These are phyloP conservation scores for Carex pumila DNA, from an alignment of 176 grass and related monocot genomes.

Conservation along the genomic window DNA sequence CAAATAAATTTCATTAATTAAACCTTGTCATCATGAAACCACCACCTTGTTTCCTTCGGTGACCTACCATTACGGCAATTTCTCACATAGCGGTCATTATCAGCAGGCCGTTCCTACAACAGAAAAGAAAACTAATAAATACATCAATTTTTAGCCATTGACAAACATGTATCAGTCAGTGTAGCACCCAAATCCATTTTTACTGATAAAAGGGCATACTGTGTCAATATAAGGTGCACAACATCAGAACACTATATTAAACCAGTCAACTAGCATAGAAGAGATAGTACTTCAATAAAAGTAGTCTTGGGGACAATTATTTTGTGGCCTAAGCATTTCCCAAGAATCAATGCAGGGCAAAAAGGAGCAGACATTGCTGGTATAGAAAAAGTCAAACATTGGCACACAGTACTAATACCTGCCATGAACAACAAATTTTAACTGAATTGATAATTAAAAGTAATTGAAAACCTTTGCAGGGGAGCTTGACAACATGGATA, in stretches of 20 bases:
- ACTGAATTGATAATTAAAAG: background rate
- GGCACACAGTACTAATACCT: background rate
- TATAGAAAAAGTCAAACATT: background rate
- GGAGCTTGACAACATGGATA: conserved; percentile 92
- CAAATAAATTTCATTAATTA: conserved; percentile 28
- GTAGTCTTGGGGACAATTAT: background rate
- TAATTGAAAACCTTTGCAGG: conserved; percentile 49
- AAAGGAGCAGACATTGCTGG: background rate
- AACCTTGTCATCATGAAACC: conserved; percentile 87
- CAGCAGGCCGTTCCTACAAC: conserved; percentile 62
- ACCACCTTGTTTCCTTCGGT: conserved; percentile 86
- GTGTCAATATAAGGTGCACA: background rate
- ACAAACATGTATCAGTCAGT: background rate
- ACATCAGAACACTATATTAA: background rate
- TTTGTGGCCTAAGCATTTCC: background rate
- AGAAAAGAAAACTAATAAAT: conserved; percentile 4
- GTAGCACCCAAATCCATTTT: background rate
- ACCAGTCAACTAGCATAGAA: background rate
- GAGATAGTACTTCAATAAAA: background rate
- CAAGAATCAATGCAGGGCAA: background rate
- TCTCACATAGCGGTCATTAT: conserved; percentile 85
- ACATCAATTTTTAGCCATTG: background rate
- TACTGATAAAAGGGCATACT: background rate
- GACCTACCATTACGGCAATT: conserved; percentile 86
- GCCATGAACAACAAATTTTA: background rate